Evolutionary conservation across 345 rosid species (phyloP).

Genomic region (Psidium guajava): DNA sequence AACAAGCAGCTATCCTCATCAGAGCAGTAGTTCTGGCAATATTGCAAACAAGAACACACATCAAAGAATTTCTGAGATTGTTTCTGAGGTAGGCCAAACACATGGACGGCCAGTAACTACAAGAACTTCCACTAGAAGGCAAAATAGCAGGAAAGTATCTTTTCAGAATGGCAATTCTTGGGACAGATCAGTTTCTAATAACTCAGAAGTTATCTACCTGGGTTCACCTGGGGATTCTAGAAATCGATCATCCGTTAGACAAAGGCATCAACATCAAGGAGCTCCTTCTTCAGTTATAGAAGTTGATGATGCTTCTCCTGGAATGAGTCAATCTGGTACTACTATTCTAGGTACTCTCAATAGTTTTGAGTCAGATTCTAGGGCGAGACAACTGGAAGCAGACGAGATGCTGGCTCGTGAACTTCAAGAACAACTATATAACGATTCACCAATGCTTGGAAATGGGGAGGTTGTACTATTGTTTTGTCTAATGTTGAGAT

Average conservation of each 20-base stretch:
- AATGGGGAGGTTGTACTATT: conserved; percentile 34
- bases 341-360: conserved; percentile 9
- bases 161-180: conserved; percentile 27
- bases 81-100: conserved; percentile 4
- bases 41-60: not conserved
- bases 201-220: conserved; percentile 34
- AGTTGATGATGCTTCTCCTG: conserved; percentile 37
- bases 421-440: conserved; percentile 82
- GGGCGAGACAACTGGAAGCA: conserved; percentile 77
- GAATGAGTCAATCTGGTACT: conserved; percentile 7
- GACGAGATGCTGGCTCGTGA: conserved; percentile 84
- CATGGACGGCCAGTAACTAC: conserved; percentile 3
- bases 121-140: conserved; percentile 20
- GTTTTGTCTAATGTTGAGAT: not conserved
- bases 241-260: conserved; percentile 42
- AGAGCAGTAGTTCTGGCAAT: conserved; percentile 1
- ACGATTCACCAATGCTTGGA: conserved; percentile 29
- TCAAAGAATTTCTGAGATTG: conserved; percentile 13
- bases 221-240: conserved; percentile 50
- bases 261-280: conserved; percentile 11
- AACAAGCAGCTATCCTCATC: conserved; percentile 12
- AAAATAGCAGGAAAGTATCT: conserved; percentile 14
- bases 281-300: conserved; percentile 24
- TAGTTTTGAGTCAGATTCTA: conserved; percentile 35
- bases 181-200: conserved; percentile 24